Evolutionary conservation across 2,329 filamentous ascomycete genomes (phyloP).

Genomic region (Ilyonectria destructans): DNA sequence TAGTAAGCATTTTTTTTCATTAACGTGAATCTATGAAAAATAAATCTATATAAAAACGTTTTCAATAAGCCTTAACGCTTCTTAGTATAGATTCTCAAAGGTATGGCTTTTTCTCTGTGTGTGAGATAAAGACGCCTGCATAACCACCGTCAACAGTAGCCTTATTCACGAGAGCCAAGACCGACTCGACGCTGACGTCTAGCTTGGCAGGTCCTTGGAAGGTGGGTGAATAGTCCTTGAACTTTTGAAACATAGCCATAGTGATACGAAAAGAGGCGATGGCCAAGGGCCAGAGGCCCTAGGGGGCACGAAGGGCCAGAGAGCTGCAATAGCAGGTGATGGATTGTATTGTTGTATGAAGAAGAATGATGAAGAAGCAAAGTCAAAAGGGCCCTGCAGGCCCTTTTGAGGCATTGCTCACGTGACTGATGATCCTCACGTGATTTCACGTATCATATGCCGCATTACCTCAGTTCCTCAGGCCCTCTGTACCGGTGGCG

Average conservation of each 20-base stretch:
- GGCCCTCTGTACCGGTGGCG: no score
- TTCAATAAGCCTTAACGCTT: constrained; percentile 14
- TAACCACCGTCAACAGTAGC: constrained; percentile 7
- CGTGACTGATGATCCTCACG: no score
- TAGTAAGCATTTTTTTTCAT: constrained; percentile 12
- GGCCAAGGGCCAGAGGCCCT: no score
- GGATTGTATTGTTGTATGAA: no score
- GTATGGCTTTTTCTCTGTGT: constrained; percentile 21
- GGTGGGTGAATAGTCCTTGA: constrained; percentile 6
- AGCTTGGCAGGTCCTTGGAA: constrained; percentile 13
- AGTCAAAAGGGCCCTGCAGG: no score
- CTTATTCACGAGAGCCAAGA: constrained; percentile 19
- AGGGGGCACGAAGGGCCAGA: no score
- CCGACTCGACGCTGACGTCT: constrained; percentile 6
- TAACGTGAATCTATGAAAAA: constrained; percentile 16
- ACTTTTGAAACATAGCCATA: constrained; percentile 9
- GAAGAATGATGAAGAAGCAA: no score
- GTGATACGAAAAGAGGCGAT: no score
- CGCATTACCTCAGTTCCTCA: no score
- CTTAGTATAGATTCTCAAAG: constrained; percentile 20
- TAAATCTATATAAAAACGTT: constrained; percentile 13
- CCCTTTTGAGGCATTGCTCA: no score
- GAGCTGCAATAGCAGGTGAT: no score
- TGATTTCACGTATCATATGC: no score
- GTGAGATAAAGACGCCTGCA: constrained; percentile 17